Conservation (phyloP, 2,329 filamentous ascomycete genomes). For the Cryphonectria naterciae region DNA sequence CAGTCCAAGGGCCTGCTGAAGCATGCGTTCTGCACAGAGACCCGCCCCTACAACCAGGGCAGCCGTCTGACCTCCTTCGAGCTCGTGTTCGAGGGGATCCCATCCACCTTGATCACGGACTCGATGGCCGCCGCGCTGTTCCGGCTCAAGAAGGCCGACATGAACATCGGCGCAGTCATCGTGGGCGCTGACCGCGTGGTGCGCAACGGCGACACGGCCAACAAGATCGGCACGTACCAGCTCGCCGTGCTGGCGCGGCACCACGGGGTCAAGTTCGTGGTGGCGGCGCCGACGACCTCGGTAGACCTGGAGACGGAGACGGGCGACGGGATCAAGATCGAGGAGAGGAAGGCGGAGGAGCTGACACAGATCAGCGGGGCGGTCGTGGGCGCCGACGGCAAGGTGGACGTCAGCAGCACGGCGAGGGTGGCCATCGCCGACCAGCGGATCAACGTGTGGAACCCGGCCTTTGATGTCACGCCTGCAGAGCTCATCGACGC, state of each 20-base stretch:
- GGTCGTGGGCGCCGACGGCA: conserved; percentile 65
- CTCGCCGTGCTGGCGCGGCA: conserved; percentile 87
- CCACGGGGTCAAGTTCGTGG: conserved; percentile 91
- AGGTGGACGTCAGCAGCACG: conserved; percentile 63
- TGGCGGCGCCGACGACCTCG: conserved; percentile 91
- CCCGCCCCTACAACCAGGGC: conserved; percentile 96
- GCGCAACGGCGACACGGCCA: conserved; percentile 95
- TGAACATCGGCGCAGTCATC: conserved; percentile 82
- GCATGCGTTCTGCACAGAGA: conserved; percentile 96
- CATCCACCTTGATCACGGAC: conserved; percentile 89
- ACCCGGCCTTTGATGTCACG: conserved; percentile 95
- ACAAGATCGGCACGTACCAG: conserved; percentile 96
- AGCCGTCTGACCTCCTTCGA: conserved; percentile 94
- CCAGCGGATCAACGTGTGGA: conserved; percentile 85
- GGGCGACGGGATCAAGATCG: conserved; percentile 83
- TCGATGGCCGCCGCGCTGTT: conserved; percentile 95
- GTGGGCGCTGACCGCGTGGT: conserved; percentile 95
- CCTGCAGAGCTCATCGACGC: conserved; percentile 87
- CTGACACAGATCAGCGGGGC: conserved; percentile 85
- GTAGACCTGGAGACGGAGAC: conserved; percentile 83
- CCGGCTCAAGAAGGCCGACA: conserved; percentile 59
- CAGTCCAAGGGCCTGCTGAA: conserved; percentile 67
- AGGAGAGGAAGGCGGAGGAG: conserved; percentile 81
- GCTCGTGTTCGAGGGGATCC: conserved; percentile 90
- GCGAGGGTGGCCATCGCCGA: conserved; percentile 80